Base-by-base conservation (phyloP, 129 eudicot genomes). In the Arctium lappa region DNA sequence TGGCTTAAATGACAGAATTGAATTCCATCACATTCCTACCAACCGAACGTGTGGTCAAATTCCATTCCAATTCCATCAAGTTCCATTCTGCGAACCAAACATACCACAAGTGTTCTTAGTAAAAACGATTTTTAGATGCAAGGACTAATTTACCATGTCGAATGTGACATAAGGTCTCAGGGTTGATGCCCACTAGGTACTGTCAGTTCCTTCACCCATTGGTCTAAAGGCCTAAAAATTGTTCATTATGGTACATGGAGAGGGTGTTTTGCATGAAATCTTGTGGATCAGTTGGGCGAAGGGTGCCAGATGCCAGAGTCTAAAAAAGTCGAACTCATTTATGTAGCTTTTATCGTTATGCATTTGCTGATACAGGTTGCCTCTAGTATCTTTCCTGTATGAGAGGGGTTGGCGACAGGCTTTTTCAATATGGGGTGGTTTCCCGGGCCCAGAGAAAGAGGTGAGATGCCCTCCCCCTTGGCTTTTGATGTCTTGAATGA, bases 391-490 rank as follows among this genome's bases (percentile, higher is more conserved):
- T 5, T 92, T 84, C 79, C 89, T 95, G 27, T 95, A 95, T 73
- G 99, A 95, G 89, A 89, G 97, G 78, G 99, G 99, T 8, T 95
- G 97, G 97, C 88, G 99, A 70, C 97, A 91, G 81, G 83, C 85
- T 73, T 95, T 95, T 84, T 77, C 89, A 15, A 1, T 85, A 65
- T 79, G 76, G 86, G 94, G 97, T 81, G 99, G 97, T 86, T 95
- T 91, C 75, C 97, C 94, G 1, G 99, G 99, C 73, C 92, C 97
- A 75, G 86, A 93, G 76, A 85, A 85, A 75, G 97, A 95, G 97
- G 99, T 93, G 50, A 84, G 53, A 81, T 53, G 34, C 27, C 53
- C 32, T 66, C 27, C 36, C 66, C 27, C 2, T 56, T 56, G 66
- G 66, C 29, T 56, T 56, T 56, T 56, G 66, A 56, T 56, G 22